Evolutionary conservation across 768 basidiomycete species (phyloP).

Genomic region (Russula lepida): DNA sequence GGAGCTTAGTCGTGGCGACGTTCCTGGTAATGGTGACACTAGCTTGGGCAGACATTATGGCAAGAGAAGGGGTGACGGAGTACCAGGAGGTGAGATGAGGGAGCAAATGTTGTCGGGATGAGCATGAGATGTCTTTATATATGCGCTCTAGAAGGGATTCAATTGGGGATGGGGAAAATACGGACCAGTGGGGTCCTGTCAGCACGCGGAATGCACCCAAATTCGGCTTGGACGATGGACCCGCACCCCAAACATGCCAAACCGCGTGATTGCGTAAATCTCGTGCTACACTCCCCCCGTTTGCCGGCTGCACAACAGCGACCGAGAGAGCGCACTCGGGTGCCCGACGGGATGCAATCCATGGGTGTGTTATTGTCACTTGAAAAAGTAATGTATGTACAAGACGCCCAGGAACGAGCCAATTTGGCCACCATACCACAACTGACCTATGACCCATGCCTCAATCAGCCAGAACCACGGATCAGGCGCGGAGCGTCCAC

Average conservation of each 20-base stretch:
- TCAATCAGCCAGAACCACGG: background rate
- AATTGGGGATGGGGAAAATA: slow-evolving; percentile 9
- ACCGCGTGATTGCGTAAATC: slow-evolving; percentile 4
- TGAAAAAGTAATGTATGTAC: background rate
- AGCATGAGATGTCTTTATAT: background rate
- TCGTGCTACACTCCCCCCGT: background rate
- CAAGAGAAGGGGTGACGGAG: background rate
- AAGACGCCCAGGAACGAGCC: background rate
- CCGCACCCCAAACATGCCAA: background rate
- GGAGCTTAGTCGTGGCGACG: slow-evolving; percentile 8
- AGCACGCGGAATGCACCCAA: slow-evolving; percentile 6
- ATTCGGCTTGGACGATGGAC: background rate
- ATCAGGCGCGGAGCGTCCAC: background rate
- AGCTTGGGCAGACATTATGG: slow-evolving; percentile 14
- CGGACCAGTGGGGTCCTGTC: slow-evolving; percentile 8
- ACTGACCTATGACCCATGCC: background rate
- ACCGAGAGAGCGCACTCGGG: too few relatives aligned
- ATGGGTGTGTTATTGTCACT: background rate
- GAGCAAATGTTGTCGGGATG: background rate
- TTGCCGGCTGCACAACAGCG: too few relatives aligned
- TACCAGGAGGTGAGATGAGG: background rate
- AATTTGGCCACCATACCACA: background rate
- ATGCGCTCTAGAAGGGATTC: slow-evolving; percentile 2
- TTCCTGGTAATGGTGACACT: slow-evolving; percentile 10
- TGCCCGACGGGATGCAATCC: background rate